These are phyloP conservation scores for Tricharina praecox DNA, from an alignment of 495 filamentous ascomycete genomes.

Conservation along the genomic window DNA sequence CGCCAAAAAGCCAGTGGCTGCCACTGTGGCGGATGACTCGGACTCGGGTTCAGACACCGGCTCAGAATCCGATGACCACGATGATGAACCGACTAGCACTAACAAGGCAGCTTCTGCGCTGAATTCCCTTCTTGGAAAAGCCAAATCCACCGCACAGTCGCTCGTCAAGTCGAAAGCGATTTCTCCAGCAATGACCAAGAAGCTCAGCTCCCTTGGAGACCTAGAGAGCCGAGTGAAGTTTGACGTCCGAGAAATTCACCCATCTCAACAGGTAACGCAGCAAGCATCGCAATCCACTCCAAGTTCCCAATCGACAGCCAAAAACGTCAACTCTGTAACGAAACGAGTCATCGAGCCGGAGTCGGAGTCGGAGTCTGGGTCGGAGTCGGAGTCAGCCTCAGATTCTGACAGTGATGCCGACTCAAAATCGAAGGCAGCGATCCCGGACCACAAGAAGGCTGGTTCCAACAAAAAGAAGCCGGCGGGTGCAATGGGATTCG, in stretches of 20 bases:
- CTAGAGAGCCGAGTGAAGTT: neutral
- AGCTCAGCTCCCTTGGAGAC: neutral
- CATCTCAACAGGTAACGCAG: neutral
- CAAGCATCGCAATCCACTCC: neutral
- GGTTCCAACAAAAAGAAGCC: neutral
- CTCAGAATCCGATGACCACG: neutral
- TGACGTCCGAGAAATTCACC: neutral
- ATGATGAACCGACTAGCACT: neutral
- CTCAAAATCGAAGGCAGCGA: neutral
- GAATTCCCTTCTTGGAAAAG: neutral
- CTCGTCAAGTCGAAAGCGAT: too few relatives aligned
- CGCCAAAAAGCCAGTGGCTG: neutral
- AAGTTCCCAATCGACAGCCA: neutral
- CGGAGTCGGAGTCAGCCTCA: too few relatives aligned
- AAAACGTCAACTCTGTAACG: neutral
- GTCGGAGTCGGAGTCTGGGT: slow-evolving; percentile 1
- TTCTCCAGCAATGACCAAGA: too few relatives aligned
- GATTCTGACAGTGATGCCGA: neutral
- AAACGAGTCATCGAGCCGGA: neutral
- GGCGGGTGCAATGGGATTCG: neutral
- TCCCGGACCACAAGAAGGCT: slow-evolving; percentile 4
- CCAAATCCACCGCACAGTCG: neutral
- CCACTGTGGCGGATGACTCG: neutral
- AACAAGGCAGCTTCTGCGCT: neutral
- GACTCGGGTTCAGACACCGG: neutral